Evolutionary conservation across 2,329 filamentous ascomycete genomes (phyloP).

Genomic region (Cercospora sojina): DNA sequence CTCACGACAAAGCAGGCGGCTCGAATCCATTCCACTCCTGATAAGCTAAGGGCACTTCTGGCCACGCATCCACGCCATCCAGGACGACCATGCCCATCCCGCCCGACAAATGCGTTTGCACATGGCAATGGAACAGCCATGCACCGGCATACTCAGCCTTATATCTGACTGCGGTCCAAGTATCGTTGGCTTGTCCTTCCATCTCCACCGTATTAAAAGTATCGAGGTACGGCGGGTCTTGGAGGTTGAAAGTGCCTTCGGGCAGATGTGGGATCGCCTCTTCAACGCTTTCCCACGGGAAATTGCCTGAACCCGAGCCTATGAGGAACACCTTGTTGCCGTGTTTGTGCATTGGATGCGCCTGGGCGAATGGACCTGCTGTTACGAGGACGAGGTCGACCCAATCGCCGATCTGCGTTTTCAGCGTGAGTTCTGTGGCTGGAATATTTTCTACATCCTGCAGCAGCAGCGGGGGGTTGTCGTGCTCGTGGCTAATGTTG

Average conservation of each 20-base stretch:
- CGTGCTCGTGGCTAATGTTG: conserved; percentile 21
- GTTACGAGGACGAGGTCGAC: conserved; percentile 36
- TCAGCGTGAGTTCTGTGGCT: conserved; percentile 11
- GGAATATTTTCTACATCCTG: background rate
- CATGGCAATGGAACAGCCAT: conserved; percentile 53
- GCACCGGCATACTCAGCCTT: conserved; percentile 48
- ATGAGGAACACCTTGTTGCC: conserved; percentile 60
- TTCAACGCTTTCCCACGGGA: conserved; percentile 54
- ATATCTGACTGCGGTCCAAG: conserved; percentile 49
- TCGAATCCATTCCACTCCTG: conserved; percentile 26
- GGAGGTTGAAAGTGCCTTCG: conserved; percentile 55
- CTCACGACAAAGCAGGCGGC: conserved; percentile 1
- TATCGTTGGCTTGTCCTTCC: conserved; percentile 8
- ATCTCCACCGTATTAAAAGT: conserved; percentile 36
- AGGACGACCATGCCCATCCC: conserved; percentile 51
- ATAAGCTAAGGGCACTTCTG: conserved; percentile 30
- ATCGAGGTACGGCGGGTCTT: conserved; percentile 57
- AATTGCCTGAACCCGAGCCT: conserved; percentile 50
- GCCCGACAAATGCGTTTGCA: conserved; percentile 49
- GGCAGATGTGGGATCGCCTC: conserved; percentile 51
- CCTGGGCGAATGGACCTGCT: conserved; percentile 24
- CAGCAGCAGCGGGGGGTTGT: conserved; percentile 19
- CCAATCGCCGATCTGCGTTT: conserved; percentile 36
- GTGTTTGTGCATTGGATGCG: conserved; percentile 65
- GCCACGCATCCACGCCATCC: conserved; percentile 48